phyloP scores from a whole-genome alignment of 148 eudicot genomes.

The Vaccinium myrtillus region DNA sequence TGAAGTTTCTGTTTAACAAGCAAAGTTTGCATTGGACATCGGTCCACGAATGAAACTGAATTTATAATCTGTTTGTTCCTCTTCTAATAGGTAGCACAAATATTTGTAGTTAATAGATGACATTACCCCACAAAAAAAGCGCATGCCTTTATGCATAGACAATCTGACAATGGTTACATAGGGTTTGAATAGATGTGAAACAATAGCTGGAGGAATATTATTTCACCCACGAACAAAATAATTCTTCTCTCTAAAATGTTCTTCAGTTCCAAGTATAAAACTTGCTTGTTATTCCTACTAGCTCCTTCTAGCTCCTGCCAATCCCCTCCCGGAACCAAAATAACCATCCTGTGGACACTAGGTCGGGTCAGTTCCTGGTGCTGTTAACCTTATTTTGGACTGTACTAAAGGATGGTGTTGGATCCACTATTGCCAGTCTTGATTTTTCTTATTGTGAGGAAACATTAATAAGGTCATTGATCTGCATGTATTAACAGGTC shows the following conservation, averaged over 20 bases:
- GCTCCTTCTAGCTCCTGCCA: not conserved
- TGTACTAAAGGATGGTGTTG: slow-evolving; percentile 4
- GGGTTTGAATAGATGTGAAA: not conserved
- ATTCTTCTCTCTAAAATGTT: not conserved
- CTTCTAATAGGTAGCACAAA: not conserved
- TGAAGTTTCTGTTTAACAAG: not conserved
- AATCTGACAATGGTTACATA: not conserved
- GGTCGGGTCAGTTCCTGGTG: not conserved
- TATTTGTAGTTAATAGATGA: not conserved
- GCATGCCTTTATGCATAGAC: not conserved
- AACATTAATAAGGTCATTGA: not conserved
- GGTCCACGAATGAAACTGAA: not conserved
- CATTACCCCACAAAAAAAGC: not conserved
- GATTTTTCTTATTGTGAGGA: not conserved
- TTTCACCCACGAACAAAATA: not conserved
- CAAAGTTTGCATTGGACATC: not conserved
- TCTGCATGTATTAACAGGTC: slow-evolving; percentile 36
- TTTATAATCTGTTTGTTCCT: not conserved
- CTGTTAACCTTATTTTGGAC: not conserved
- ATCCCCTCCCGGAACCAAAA: not conserved
- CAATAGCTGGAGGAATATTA: not conserved
- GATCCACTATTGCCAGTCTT: not conserved
- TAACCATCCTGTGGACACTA: not conserved
- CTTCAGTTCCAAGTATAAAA: not conserved
- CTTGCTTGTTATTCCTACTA: slow-evolving; percentile 5